Evolutionary conservation across 257 asterid genomes (phyloP).

Genomic region (Vinca minor): DNA sequence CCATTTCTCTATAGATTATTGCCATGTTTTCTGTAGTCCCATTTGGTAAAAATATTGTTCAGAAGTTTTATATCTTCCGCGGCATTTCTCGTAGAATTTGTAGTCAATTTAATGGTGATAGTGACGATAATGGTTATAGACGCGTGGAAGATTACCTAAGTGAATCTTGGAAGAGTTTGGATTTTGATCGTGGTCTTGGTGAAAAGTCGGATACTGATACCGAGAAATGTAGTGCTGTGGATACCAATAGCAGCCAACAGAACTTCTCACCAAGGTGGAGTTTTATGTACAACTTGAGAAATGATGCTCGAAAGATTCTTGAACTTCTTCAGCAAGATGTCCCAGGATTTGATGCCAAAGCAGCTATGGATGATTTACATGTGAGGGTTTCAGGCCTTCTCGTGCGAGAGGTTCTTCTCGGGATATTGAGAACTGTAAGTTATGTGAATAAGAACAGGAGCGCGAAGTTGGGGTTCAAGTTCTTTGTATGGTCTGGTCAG

Average conservation of each 20-base stretch:
- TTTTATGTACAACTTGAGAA: slow-evolving; percentile 40
- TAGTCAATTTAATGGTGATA: slow-evolving; percentile 24
- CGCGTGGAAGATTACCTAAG: slow-evolving; percentile 56
- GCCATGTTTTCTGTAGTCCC: slow-evolving; percentile 7
- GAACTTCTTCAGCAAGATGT: slow-evolving; percentile 78
- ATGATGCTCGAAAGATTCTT: slow-evolving; percentile 50
- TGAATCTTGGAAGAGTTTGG: slow-evolving; percentile 54
- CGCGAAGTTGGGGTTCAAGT: slow-evolving; percentile 85
- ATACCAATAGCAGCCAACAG: slow-evolving; percentile 15
- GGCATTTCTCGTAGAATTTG: slow-evolving; percentile 3
- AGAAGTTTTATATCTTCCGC: background rate
- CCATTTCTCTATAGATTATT: background rate
- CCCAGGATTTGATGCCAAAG: slow-evolving; percentile 58
- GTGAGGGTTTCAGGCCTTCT: slow-evolving; percentile 73
- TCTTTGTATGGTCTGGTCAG: slow-evolving; percentile 82
- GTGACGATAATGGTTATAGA: slow-evolving; percentile 52
- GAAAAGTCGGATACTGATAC: slow-evolving; percentile 25
- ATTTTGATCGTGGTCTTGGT: slow-evolving; percentile 25
- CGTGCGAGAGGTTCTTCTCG: slow-evolving; percentile 74
- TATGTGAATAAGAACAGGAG: slow-evolving; percentile 50
- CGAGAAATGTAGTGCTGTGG: slow-evolving; percentile 21
- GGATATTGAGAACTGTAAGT: slow-evolving; percentile 52
- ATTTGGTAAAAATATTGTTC: slow-evolving; percentile 1
- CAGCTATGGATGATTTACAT: slow-evolving; percentile 39
- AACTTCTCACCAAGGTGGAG: slow-evolving; percentile 31